Evolutionary conservation across 257 asterid species (phyloP), one percentile per base, ranked within the genome.

Genomic region (Plectranthus barbatus): DNA sequence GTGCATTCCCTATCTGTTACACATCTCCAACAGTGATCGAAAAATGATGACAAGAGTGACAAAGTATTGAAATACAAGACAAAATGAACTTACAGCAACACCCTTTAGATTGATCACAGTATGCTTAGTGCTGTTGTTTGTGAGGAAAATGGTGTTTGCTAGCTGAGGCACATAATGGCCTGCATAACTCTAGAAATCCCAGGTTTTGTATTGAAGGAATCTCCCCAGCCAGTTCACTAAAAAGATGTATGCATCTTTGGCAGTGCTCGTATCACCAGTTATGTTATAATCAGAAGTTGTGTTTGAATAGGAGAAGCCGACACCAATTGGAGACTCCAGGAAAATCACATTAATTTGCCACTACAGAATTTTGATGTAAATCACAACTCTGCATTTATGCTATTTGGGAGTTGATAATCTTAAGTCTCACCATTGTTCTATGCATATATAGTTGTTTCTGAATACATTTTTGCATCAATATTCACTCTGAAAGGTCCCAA

Each of bases 291-390:
- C 77, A 1, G 74, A 50, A 24, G 73, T 33, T 0, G 74, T 77
- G 73, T 83, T 83, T 42, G 86, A 72, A 37, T 80, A 79, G 0
- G 84, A 83, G 79, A 83, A 83, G 24, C 89, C 89, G 20, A 80
- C 80, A 0, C 84, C 80, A 15, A 73, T 80, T 1, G 82, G 82
- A 3, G 84, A 79, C 63, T 81, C 86, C 64, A 81, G 58, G 77
- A 81, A 81, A 4, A 78, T 51, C 53, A 73, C 74, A 29, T 81
- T n/a, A n/a, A 29, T 81, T 81, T 50, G 80, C 82, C 58, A 51
- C 87, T 81, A 61, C 26, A 39, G 19, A n/a, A 48, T 15, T 6
- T 19, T 18, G 31, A 9, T 46, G 14, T n/a, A 61, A 6, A 15
- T 14, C 17, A 54, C 20, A 51, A 24, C 34, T 26, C 33, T 39